Percentiles rank a stretch among this genome's conserved stretches.
phyloP scores from a whole-genome alignment of 208 protist species.

The Wallacemonas collosoma region DNA sequence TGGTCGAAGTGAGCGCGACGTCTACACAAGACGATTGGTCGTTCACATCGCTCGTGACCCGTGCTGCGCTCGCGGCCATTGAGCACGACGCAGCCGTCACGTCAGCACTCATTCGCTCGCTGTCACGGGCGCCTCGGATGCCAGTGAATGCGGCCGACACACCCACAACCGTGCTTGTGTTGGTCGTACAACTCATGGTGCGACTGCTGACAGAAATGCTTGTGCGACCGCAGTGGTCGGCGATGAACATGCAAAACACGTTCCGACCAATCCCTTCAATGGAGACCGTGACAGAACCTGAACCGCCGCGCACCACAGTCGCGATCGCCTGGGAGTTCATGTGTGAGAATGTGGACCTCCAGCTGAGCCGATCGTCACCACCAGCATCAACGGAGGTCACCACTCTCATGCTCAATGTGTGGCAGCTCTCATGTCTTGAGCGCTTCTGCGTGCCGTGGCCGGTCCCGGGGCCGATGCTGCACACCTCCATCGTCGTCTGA shows the following conservation, averaged over 20 bases:
- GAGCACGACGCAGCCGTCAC: not conserved
- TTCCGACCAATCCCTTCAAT: constrained; percentile 29
- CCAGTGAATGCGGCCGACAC: too few relatives aligned
- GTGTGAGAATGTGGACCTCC: not conserved
- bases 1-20: too few relatives aligned
- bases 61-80: not conserved
- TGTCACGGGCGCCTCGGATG: too few relatives aligned
- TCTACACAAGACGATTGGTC: not conserved
- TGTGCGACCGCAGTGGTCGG: constrained; percentile 31
- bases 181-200: constrained; percentile 21
- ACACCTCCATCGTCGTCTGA: not conserved
- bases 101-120: too few relatives aligned
- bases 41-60: not conserved
- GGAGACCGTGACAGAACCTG: too few relatives aligned
- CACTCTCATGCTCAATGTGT: not conserved
- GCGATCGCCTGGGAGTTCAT: not conserved
- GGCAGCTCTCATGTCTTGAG: constrained; percentile 8
- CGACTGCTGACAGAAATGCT: constrained; percentile 31
- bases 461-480: not conserved
- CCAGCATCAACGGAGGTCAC: too few relatives aligned
- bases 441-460: constrained; percentile 6
- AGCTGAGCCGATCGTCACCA: not conserved
- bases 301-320: not conserved
- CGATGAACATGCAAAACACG: constrained; percentile 17
- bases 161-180: constrained; percentile 3